Evolutionary conservation across 2,329 filamentous ascomycete genomes (phyloP), one percentile per base, ranked within the genome.

Genomic region (Coleophoma cylindrospora): DNA sequence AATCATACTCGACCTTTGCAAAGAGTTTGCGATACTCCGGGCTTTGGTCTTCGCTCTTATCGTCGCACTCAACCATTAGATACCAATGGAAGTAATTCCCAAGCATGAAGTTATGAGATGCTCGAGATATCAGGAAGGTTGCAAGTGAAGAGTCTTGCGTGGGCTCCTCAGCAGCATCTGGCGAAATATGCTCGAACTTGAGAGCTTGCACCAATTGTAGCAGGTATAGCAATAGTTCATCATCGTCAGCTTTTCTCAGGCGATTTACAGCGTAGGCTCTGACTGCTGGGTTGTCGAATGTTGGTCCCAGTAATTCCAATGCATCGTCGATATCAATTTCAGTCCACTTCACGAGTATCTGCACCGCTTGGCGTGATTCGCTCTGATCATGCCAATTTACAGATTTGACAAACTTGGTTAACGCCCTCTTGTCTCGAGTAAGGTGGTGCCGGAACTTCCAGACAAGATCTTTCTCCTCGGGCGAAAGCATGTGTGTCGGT

Each of bases 11-110:
- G 9, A 99, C 89, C 60, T 92, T 91, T 27, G 89, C 86, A 68
- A 96, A 99, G 15, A 97, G 83, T 54, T 89, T 88, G 43, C 89
- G 86, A 63, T 92, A 87, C 50, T 85, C 83, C 4, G 81, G 75
- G 19, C 83, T 79, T 59, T 91, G 89, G 40, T 90, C 86, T 3
- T 83, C 82, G 57, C 87, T 91, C 52, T 62, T 61, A 40, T 77
- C 75, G 65, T 96, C 92, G 59, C 91, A 95, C 70, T 99, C 95
- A 1, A 99, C 94, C 84, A 96, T 96, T 2, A 99, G 77, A 67
- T 97, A 99, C 94, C 94, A 99, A 67, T 96, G 89, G 48, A 99
- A 82, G 69, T 95, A 96, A 65, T 95, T 99, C 32, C 92, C 94
- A 1, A 99, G 78, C 52, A 87, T 86, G 62, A 96, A 89, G 63